Evolutionary conservation across 2,329 filamentous ascomycete genomes (phyloP).

Genomic region (Ceratocystis huliohia): DNA sequence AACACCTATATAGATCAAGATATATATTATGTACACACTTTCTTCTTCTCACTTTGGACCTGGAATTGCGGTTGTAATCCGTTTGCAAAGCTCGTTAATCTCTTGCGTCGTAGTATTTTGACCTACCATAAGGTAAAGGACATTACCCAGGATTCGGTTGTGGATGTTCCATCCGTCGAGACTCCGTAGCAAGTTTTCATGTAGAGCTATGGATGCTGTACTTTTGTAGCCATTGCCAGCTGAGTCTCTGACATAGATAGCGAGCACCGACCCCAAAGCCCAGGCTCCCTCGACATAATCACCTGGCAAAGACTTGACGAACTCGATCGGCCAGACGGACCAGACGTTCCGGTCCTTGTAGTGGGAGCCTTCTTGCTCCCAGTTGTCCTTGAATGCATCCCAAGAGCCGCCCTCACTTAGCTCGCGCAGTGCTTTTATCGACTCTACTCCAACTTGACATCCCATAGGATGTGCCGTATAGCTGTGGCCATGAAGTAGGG

Average conservation of each 20-base stretch:
- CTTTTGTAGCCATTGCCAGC: slow-evolving; percentile 37
- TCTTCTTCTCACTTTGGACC: neutral
- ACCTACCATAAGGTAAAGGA: slow-evolving; percentile 46
- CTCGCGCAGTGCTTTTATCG: slow-evolving; percentile 44
- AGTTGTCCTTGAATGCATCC: slow-evolving; percentile 41
- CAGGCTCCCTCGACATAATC: slow-evolving; percentile 51
- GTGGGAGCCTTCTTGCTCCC: slow-evolving; percentile 23
- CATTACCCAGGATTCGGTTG: slow-evolving; percentile 43
- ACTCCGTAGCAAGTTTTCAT: slow-evolving; percentile 27
- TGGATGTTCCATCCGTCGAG: slow-evolving; percentile 37
- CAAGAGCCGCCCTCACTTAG: slow-evolving; percentile 47
- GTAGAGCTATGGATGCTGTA: slow-evolving; percentile 34
- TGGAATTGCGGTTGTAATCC: neutral
- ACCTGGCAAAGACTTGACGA: slow-evolving; percentile 47
- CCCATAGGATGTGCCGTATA: slow-evolving; percentile 77
- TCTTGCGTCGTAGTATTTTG: slow-evolving; percentile 32
- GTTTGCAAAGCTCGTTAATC: slow-evolving; percentile 3
- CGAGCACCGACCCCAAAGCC: slow-evolving; percentile 62
- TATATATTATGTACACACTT: too few species aligned
- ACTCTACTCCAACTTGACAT: slow-evolving; percentile 62
- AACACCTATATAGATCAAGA: too few species aligned
- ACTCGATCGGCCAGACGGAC: slow-evolving; percentile 56
- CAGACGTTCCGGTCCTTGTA: slow-evolving; percentile 33
- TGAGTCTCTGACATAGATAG: slow-evolving; percentile 41
- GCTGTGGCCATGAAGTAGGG: slow-evolving; percentile 70